Conservation (phyloP, 2,329 filamentous ascomycete species). For the Trichoderma afroharzianum region DNA sequence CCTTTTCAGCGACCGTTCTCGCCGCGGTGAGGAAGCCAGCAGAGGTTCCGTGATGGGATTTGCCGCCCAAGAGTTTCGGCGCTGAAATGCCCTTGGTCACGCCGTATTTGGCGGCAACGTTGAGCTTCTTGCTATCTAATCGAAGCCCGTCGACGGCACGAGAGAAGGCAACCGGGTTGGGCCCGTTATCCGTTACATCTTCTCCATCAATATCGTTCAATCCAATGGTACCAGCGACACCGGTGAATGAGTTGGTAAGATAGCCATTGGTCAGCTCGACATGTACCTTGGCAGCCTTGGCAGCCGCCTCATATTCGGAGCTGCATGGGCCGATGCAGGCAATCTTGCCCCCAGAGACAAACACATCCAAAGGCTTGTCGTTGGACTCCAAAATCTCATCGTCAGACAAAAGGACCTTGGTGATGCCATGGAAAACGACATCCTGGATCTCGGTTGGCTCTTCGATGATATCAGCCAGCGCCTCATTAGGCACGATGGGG, state of each 20-base stretch:
- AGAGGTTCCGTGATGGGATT: slow-evolving; percentile 53
- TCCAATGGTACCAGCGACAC: slow-evolving; percentile 58
- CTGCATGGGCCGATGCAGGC: slow-evolving; percentile 54
- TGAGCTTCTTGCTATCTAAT: slow-evolving; percentile 54
- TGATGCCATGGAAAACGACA: slow-evolving; percentile 55
- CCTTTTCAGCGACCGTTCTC: slow-evolving; percentile 42
- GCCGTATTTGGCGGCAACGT: slow-evolving; percentile 50
- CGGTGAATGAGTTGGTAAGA: slow-evolving; percentile 57
- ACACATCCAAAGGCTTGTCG: slow-evolving; percentile 42
- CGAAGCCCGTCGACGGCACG: slow-evolving; percentile 56
- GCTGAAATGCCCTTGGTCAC: slow-evolving; percentile 58
- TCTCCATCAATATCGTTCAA: slow-evolving; percentile 62
- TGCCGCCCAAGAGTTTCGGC: slow-evolving; percentile 42
- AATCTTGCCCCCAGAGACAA: slow-evolving; percentile 51
- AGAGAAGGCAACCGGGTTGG: slow-evolving; percentile 46
- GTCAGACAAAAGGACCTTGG: slow-evolving; percentile 47
- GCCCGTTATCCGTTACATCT: slow-evolving; percentile 49
- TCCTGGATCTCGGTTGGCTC: slow-evolving; percentile 37
- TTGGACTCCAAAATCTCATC: slow-evolving; percentile 35
- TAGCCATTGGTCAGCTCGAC: slow-evolving; percentile 56
- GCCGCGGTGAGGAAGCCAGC: slow-evolving; percentile 56
- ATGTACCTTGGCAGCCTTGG: slow-evolving; percentile 33
- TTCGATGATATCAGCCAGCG: slow-evolving; percentile 40
- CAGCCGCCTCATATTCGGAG: slow-evolving; percentile 40
- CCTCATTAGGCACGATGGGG: slow-evolving; percentile 39